Base-by-base conservation (phyloP, 2,329 filamentous ascomycete species). In the Cercospora beticola region DNA sequence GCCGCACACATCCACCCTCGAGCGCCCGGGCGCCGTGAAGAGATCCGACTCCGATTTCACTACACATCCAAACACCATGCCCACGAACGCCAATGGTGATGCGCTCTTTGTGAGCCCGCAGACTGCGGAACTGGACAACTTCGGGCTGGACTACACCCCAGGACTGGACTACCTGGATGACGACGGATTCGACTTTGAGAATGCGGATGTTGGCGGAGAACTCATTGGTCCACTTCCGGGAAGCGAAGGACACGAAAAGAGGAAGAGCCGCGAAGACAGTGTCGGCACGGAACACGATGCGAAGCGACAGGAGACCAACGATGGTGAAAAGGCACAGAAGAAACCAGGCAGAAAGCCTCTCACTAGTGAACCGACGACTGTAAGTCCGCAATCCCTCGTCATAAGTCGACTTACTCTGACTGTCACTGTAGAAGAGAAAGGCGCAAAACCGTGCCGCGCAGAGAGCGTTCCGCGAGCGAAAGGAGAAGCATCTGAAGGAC, bases 341-440 rank as follows among this genome's bases (percentile, higher is more conserved):
- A 99, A 98, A 83, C 94, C 95, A 4, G 95, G 95, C 62, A 89
- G 95, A 71, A 99, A 99, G 85, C 95, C 94, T 21, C 85, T 98
- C 76, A 98, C 93, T 59, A 96, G 92, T 23, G 95, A 98, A 81
- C 95, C 95, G 26, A 98, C 92, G 74, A 95, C 94, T 74, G 94
- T 98, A 89, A 84, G 94, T 88, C 30, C n/a, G 28, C 46, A 64
- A 16, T 12, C 21, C 12, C 12, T 43, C 7, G 4, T 14, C 30
- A 21, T n/a, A 8, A 10, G 18, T 28, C 31, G 26, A 30, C 62
- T 2, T 8, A 30, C 30, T 36, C 62, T 64, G 31, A 64, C 49
- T n/a, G 18, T 36, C 21, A n/a, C 10, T 16, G 10, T 76, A 97
- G 93, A 96, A 97, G 83, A 90, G 93, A 75, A 99, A 99, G 83